These are phyloP conservation scores for Eutrema japonicum DNA, from an alignment of 345 rosid genomes.

Conservation along the genomic window DNA sequence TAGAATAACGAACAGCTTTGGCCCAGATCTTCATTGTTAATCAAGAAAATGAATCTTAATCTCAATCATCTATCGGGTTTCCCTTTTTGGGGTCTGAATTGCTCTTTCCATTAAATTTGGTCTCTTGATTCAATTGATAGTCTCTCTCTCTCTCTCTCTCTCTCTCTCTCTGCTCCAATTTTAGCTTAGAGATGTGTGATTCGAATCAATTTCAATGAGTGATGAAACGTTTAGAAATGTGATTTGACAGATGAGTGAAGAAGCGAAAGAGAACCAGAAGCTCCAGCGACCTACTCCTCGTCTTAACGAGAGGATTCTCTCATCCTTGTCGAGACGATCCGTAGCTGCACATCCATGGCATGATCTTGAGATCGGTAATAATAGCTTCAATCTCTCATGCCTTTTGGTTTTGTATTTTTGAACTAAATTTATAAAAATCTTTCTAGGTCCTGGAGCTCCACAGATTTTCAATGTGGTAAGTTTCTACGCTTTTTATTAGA, in stretches of 20 bases:
- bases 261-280: conserved; percentile 42
- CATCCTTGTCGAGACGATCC: conserved; percentile 90
- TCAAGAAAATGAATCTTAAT: too few species aligned
- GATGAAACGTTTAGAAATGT: conserved; percentile 1
- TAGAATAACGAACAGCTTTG: conserved; percentile 5
- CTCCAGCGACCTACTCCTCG: conserved; percentile 51
- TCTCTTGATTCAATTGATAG: conserved; percentile 11
- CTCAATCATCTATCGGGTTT: neutral
- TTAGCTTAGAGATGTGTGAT: neutral
- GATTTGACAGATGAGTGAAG: conserved; percentile 53
- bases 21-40: conserved; percentile 18
- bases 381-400: neutral
- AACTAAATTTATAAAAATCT: neutral
- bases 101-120: conserved; percentile 1
- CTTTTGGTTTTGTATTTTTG: neutral
- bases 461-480: conserved; percentile 72
- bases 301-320: conserved; percentile 91
- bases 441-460: conserved; percentile 92
- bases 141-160: conserved; percentile 9
- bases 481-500: neutral
- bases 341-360: conserved; percentile 99
- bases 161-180: neutral
- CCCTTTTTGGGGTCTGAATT: conserved; percentile 24
- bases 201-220: neutral
- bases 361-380: conserved; percentile 93